Evolutionary conservation across 2,329 filamentous ascomycete species (phyloP), one percentile per base, ranked within the genome.

Genomic region (Trichoderma sp.): DNA sequence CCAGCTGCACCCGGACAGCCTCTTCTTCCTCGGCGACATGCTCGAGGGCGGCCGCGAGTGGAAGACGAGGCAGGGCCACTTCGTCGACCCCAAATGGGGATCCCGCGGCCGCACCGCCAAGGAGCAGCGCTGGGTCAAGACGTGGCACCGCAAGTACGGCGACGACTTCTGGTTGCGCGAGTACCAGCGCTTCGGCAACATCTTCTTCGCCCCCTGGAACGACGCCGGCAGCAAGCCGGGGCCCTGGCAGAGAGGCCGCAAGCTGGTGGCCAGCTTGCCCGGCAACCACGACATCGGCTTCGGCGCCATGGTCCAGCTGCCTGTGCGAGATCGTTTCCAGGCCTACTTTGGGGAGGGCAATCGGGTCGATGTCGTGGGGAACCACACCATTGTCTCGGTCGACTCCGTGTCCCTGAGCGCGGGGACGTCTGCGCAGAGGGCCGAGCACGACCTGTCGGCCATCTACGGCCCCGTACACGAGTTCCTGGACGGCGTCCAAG

Each of bases 21-120:
- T 96, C 1, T 86, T 97, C 74, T 98, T 99, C 74, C 81, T 99
- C 0, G 95, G 95, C 7, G 95, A 99, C 74, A 80, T 99, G 0
- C 97, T 99, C 72, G 95, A 99, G 74, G 95, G 95, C 4, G 95
- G 95, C 9, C 86, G 95, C 70, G 95, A 99, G 80, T 99, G 95
- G 95, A 90, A 89, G 70, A 94, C 93, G 14, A 80, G 77, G 2
- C 82, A 82, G 26, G 89, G 85, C 50, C 76, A 82, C 52, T 87
- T 86, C 60, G 77, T 82, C 26, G 87, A 89, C 68, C 85, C 85
- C 1, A 79, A 80, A 68, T 89, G 86, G 86, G 82, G 82, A 24
- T 28, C n/a, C 3, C 77, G 77, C 34, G 78, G 77, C 3, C 80
- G 82, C 47, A 84, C 85, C 2, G 77, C 78, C 7, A 74, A 79